Evolutionary conservation across 75 land plant genomes (phyloP).

Genomic region (Cunninghamia lanceolata): DNA sequence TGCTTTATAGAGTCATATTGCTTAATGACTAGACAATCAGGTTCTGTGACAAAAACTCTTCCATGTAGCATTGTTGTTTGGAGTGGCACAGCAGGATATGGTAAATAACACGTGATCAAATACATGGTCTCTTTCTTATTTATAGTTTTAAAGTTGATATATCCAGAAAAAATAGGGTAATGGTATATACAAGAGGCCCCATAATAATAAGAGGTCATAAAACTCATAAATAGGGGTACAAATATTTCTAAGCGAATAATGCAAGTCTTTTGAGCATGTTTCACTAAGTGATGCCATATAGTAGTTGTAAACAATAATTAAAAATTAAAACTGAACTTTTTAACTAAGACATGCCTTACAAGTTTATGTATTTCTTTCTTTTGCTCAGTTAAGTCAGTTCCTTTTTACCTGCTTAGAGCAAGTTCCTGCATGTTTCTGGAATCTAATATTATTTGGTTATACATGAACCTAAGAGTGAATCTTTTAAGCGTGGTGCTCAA

Average conservation of each 20-base stretch:
- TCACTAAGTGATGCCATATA: too few species aligned
- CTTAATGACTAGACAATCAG: neutral
- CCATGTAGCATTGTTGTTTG: neutral
- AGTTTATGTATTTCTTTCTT: neutral
- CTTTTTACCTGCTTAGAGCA: neutral
- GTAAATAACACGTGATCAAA: neutral
- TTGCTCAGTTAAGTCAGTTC: neutral
- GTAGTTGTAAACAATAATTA: too few species aligned
- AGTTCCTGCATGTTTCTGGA: neutral
- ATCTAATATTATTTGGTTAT: neutral
- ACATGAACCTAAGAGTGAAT: neutral
- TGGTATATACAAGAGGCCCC: neutral
- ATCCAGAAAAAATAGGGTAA: neutral
- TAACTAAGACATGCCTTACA: neutral
- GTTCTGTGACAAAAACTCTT: neutral
- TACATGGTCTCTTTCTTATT: neutral
- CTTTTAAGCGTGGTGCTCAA: neutral
- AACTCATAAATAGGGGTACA: too few species aligned
- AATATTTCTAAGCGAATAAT: too few species aligned
- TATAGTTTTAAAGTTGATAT: neutral
- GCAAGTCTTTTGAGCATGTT: too few species aligned
- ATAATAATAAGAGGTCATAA: too few species aligned
- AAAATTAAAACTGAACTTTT: neutral
- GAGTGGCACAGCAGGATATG: neutral
- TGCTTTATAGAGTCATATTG: neutral